Conservation (phyloP, 169 alveolate genomes). For the Plasmodium blacklocki region DNA sequence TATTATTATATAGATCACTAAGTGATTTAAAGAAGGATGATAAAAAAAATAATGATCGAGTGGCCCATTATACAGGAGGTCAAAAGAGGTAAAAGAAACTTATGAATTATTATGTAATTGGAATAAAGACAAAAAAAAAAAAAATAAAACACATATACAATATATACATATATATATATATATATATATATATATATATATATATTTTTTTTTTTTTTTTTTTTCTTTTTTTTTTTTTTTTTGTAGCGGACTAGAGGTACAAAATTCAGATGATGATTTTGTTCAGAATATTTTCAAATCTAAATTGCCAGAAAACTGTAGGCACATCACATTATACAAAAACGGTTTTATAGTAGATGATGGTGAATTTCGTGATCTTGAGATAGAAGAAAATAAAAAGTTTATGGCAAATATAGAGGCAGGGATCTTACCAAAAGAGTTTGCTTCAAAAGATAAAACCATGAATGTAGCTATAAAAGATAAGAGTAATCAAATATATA, state of each 20-base stretch:
- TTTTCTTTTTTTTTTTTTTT: background rate
- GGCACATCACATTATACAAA: slow-evolving; percentile 82
- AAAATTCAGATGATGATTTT: slow-evolving; percentile 49
- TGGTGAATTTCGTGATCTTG: slow-evolving; percentile 92
- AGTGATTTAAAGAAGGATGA: slow-evolving; percentile 69
- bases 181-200: background rate
- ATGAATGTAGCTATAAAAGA: slow-evolving; percentile 79
- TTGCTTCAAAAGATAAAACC: slow-evolving; percentile 82
- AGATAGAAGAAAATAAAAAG: slow-evolving; percentile 89
- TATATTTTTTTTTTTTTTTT: background rate
- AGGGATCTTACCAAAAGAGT: slow-evolving; percentile 95
- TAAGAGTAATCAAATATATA: slow-evolving; percentile 77
- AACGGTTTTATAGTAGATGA: slow-evolving; percentile 95
- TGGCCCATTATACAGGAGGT: slow-evolving; percentile 71
- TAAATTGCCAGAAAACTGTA: slow-evolving; percentile 59
- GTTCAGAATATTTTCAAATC: slow-evolving; percentile 24
- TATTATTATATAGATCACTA: slow-evolving; percentile 21
- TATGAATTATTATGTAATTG: no score
- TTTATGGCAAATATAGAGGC: slow-evolving; percentile 93
- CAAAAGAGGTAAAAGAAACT: slow-evolving; percentile 14
- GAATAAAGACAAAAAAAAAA: background rate
- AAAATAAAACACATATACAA: background rate
- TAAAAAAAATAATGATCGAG: slow-evolving; percentile 53
- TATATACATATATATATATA: background rate
- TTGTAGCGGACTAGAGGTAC: slow-evolving; percentile 59